Evolutionary conservation across 208 protist species (phyloP), one percentile per base, ranked within the genome.

Genomic region (Leishmania lainsoni): DNA sequence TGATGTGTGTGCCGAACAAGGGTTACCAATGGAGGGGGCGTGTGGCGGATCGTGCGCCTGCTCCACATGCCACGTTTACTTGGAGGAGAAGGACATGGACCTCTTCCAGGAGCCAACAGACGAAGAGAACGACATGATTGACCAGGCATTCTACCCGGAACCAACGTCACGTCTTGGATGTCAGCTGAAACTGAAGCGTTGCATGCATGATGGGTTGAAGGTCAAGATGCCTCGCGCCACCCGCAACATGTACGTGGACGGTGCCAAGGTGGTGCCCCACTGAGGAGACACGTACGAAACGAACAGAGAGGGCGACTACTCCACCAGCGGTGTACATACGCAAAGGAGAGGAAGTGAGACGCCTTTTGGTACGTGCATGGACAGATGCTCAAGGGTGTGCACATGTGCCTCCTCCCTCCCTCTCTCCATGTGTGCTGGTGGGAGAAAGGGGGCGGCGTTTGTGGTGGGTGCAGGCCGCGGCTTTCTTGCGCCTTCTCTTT

Each of bases 31-130:
- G 72, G 98, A 99, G 81, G 98, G 97, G 1, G 98, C 98, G 32
- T 99, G 98, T 79, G 98, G 98, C 26, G 95, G 95, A 20, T 98
- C 95, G 8, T 97, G 98, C 61, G 99, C 99, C 49, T 99, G 99
- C 86, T 99, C 97, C 54, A 99, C 99, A n/a, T 99, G 99, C 83
- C 99, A 99, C 80, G 95, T 99, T 16, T 98, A 99, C 78, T 75
- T 99, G 61, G 85, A 95, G 72, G 88, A 91, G 51, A 86, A 85
- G 49, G 88, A 87, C 39, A 98, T 92, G 84, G 95, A 99, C 72
- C 85, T 92, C 35, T 95, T 99, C 75, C 85, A 88, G 22, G 94
- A 98, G 78, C 90, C 98, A 6, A 90, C 91, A 20, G 99, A 99
- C 79, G 98, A 98, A 73, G 98, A 97, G 86, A 93, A 98, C 68